phyloP scores from a whole-genome alignment of 306 rosid genomes.

The Cicer judaicum region DNA sequence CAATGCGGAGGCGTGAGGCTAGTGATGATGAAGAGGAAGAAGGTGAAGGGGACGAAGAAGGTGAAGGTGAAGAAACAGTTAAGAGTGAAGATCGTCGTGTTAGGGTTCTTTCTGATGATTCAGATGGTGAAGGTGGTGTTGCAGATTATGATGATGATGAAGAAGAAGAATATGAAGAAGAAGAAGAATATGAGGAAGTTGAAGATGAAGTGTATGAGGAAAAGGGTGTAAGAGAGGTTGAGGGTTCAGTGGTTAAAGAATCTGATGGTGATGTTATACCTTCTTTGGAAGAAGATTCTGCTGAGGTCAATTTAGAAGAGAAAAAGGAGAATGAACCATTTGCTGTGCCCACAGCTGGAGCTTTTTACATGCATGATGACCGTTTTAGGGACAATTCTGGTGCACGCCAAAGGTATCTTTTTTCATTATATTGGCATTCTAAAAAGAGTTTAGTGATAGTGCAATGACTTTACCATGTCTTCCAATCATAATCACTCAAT shows the following conservation, averaged over 20 bases:
- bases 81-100: constrained; percentile 57
- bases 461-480: too few species aligned
- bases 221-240: constrained; percentile 37
- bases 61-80: constrained; percentile 56
- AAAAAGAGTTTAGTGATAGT: too few species aligned
- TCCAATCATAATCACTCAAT: too few species aligned
- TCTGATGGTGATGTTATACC: constrained; percentile 49
- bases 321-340: constrained; percentile 94
- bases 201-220: constrained; percentile 51
- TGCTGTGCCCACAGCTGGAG: constrained; percentile 98
- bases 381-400: constrained; percentile 84
- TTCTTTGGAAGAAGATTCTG: constrained; percentile 54
- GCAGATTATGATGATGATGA: constrained; percentile 76
- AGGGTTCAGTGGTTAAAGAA: constrained; percentile 49
- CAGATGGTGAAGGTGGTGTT: constrained; percentile 84
- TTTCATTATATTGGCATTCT: background rate
- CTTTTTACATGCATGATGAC: constrained; percentile 96
- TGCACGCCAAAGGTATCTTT: constrained; percentile 74
- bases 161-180: constrained; percentile 32
- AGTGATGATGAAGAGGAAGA: constrained; percentile 90
- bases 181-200: constrained; percentile 42
- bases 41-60: constrained; percentile 47
- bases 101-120: constrained; percentile 66
- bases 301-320: constrained; percentile 60
- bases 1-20: constrained; percentile 88